phyloP scores from a whole-genome alignment of 202 grass and related monocot species.

The Schoenoplectus tabernaemontani region DNA sequence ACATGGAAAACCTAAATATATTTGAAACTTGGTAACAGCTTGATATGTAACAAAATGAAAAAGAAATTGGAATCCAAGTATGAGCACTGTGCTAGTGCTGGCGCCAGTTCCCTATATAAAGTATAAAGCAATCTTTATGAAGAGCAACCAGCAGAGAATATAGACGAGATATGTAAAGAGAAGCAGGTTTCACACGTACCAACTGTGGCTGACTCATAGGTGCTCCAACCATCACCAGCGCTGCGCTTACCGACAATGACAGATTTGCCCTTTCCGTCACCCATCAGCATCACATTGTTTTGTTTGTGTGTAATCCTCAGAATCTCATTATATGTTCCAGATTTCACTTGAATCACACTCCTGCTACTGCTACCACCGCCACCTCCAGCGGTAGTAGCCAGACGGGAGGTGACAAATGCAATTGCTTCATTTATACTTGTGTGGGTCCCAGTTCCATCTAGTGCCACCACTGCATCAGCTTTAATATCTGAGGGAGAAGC shows the following conservation, averaged over 20 bases:
- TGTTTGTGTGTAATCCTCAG: slow-evolving; percentile 43
- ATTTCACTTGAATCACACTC: slow-evolving; percentile 70
- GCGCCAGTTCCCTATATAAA: neutral
- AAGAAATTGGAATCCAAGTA: neutral
- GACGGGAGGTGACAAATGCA: slow-evolving; percentile 26
- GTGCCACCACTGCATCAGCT: slow-evolving; percentile 72
- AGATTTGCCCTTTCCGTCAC: slow-evolving; percentile 73
- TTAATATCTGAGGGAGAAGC: slow-evolving; percentile 15
- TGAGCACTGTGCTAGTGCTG: neutral
- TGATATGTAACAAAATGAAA: neutral
- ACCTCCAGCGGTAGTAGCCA: neutral
- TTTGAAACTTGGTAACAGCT: neutral
- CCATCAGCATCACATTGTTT: slow-evolving; percentile 62
- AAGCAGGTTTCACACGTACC: slow-evolving; percentile 25
- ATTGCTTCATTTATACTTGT: slow-evolving; percentile 54
- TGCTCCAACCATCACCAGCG: slow-evolving; percentile 44
- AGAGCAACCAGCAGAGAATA: neutral
- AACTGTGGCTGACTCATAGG: slow-evolving; percentile 60
- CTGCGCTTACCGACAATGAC: slow-evolving; percentile 50
- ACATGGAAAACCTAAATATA: neutral
- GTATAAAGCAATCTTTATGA: neutral
- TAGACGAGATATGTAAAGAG: neutral
- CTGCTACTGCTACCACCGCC: neutral
- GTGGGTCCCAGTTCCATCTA: slow-evolving; percentile 75
- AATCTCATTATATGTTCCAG: slow-evolving; percentile 59